Percentiles rank a stretch among this genome's conserved stretches.
These are phyloP conservation scores for Chaetomiaceae sp. DNA, from an alignment of 2,329 filamentous ascomycete species.

Conservation along the genomic window DNA sequence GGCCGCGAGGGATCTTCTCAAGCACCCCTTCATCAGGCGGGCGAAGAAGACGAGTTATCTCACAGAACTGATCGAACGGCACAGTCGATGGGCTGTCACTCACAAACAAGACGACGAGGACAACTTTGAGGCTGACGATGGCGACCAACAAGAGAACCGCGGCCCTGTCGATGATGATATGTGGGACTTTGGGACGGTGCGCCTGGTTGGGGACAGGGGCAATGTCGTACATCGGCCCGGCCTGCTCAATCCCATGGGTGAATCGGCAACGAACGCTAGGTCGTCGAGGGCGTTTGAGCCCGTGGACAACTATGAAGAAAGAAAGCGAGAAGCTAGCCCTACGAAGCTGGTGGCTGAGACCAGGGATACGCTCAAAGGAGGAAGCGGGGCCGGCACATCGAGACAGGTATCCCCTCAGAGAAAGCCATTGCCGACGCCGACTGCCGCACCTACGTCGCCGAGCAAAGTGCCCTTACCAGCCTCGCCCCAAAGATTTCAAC, in stretches of 20 bases:
- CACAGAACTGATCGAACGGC: conserved; percentile 89
- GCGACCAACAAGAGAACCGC: conserved; percentile 34
- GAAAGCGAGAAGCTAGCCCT: conserved; percentile 46
- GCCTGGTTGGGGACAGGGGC: conserved; percentile 67
- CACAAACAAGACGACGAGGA: conserved; percentile 70
- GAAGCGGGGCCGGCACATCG: conserved; percentile 43
- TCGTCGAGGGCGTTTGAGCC: conserved; percentile 49
- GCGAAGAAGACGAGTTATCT: conserved; percentile 96
- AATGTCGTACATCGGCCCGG: conserved; percentile 52
- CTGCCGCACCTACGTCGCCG: conserved; percentile 50
- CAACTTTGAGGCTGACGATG: conserved; percentile 53
- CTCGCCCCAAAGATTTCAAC: conserved; percentile 46
- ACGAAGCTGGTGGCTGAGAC: conserved; percentile 45
- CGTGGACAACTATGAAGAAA: conserved; percentile 48
- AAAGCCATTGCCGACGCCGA: conserved; percentile 49
- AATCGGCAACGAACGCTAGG: conserved; percentile 73
- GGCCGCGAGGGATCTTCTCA: conserved; percentile 77
- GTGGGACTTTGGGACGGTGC: conserved; percentile 97
- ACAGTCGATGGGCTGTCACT: conserved; percentile 79
- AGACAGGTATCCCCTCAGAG: conserved; percentile 58
- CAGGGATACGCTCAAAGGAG: conserved; percentile 51
- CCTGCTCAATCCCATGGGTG: conserved; percentile 68
- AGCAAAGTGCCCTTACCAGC: conserved; percentile 56
- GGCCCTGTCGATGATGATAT: conserved; percentile 68
- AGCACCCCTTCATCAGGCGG: conserved; percentile 82